These are phyloP conservation scores for Cornus kousa DNA, from an alignment of 148 eudicot genomes.

Conservation along the genomic window DNA sequence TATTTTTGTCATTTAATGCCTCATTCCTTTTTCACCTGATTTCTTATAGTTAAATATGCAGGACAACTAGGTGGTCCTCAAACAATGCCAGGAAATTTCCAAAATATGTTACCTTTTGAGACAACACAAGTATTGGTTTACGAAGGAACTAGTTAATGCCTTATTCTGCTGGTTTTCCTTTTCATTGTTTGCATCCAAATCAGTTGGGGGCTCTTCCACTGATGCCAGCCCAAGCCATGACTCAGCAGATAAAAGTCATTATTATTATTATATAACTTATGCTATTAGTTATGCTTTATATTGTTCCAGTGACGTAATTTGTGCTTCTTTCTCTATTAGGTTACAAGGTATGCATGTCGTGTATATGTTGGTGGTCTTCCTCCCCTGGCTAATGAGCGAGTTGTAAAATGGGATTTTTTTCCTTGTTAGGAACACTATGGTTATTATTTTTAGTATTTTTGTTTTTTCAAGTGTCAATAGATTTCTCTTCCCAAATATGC, in stretches of 20 bases:
- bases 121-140: constrained; percentile 46
- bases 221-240: constrained; percentile 75
- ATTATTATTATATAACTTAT: not conserved
- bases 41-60: constrained; percentile 32
- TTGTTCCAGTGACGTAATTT: not conserved
- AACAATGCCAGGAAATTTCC: constrained; percentile 55
- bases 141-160: not conserved
- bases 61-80: constrained; percentile 59
- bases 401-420: constrained; percentile 15
- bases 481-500: not conserved
- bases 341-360: constrained; percentile 96
- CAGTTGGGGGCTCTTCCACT: constrained; percentile 50
- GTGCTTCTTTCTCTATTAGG: constrained; percentile 36
- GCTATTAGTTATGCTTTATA: not conserved
- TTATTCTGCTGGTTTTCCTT: not conserved
- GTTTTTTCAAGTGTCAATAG: not conserved
- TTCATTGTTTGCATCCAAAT: not conserved
- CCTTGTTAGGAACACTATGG: not conserved
- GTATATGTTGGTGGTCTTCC: constrained; percentile 98
- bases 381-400: constrained; percentile 93
- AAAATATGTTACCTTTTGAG: constrained; percentile 63
- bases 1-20: not conserved
- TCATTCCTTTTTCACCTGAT: constrained; percentile 8
- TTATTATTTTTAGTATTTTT: not conserved
- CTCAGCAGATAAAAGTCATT: constrained; percentile 56